A percentile compares a stretch with the other conserved stretches of the same genome.
Evolutionary conservation across 805 yeast genomes (phyloP).

Genomic region (Schwanniomyces vanrijiae): DNA sequence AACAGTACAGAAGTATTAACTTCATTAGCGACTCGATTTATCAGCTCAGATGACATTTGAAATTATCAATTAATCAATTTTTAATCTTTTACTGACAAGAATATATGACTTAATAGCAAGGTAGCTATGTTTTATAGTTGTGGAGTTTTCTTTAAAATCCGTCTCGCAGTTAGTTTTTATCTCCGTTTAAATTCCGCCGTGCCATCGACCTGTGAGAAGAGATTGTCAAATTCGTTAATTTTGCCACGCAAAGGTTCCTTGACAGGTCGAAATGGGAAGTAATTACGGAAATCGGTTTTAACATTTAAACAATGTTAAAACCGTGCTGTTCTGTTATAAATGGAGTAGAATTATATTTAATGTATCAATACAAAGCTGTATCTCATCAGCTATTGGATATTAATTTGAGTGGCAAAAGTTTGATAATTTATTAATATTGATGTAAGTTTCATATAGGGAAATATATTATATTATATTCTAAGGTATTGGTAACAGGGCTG

Average conservation of each 20-base stretch:
- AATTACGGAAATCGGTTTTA: neutral
- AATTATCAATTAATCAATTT: neutral
- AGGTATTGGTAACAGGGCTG: too few species aligned
- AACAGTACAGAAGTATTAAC: neutral
- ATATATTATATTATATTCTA: too few species aligned
- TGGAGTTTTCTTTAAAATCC: neutral
- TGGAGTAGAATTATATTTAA: too few species aligned
- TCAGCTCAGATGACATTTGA: neutral
- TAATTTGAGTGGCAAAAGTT: too few species aligned
- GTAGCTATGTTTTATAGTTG: neutral
- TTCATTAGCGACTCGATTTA: neutral
- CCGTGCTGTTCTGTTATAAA: too few species aligned
- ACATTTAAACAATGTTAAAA: too few species aligned
- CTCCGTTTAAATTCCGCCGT: constrained; percentile 1
- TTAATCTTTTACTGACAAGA: neutral
- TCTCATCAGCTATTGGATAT: too few species aligned
- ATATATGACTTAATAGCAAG: neutral
- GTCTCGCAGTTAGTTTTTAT: neutral
- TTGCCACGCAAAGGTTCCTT: neutral
- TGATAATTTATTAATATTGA: too few species aligned
- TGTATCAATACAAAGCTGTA: too few species aligned
- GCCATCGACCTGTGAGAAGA: neutral
- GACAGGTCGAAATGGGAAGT: neutral
- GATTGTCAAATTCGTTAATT: neutral
- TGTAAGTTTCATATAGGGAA: too few species aligned